These are phyloP conservation scores for Avena atlantica DNA, from an alignment of 176 grass and related monocot genomes.

Conservation along the genomic window DNA sequence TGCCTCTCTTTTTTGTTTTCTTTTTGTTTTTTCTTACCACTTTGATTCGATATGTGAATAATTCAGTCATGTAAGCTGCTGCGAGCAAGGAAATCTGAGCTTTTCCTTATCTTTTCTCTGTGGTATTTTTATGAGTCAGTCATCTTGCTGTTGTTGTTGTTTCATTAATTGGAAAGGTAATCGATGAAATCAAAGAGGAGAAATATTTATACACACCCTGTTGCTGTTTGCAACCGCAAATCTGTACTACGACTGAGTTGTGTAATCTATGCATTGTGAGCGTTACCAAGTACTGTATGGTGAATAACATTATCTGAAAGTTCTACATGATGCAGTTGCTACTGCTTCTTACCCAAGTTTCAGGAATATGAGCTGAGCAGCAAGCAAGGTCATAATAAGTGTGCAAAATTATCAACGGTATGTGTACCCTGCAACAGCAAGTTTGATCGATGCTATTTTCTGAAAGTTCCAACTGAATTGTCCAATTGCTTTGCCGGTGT, in stretches of 20 bases:
- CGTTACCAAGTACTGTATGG: background rate
- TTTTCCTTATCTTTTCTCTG: slow-evolving; percentile 59
- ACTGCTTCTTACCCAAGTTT: background rate
- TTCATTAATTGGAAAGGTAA: slow-evolving; percentile 58
- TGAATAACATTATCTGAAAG: background rate
- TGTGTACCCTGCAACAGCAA: background rate
- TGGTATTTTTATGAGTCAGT: slow-evolving; percentile 13
- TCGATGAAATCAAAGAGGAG: slow-evolving; percentile 43
- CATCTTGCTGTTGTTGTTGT: slow-evolving; percentile 36
- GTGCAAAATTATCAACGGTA: background rate
- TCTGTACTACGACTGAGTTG: background rate
- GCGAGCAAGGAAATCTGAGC: slow-evolving; percentile 68
- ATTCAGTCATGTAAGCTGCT: slow-evolving; percentile 63
- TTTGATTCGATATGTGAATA: slow-evolving; percentile 74
- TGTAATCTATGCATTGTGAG: background rate
- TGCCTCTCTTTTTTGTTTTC: background rate
- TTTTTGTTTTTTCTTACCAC: slow-evolving; percentile 42
- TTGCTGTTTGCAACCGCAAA: background rate
- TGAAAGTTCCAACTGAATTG: slow-evolving; percentile 23
- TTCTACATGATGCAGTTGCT: slow-evolving; percentile 7
- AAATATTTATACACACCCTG: slow-evolving; percentile 41
- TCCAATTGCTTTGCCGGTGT: slow-evolving; percentile 32
- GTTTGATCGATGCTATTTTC: background rate
- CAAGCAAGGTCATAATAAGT: background rate
- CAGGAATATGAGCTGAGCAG: background rate